A percentile compares a stretch with the other conserved stretches of the same genome.
Evolutionary conservation across 2,329 filamentous ascomycete species (phyloP).

Genomic region (Cordyceps pruinosa): DNA sequence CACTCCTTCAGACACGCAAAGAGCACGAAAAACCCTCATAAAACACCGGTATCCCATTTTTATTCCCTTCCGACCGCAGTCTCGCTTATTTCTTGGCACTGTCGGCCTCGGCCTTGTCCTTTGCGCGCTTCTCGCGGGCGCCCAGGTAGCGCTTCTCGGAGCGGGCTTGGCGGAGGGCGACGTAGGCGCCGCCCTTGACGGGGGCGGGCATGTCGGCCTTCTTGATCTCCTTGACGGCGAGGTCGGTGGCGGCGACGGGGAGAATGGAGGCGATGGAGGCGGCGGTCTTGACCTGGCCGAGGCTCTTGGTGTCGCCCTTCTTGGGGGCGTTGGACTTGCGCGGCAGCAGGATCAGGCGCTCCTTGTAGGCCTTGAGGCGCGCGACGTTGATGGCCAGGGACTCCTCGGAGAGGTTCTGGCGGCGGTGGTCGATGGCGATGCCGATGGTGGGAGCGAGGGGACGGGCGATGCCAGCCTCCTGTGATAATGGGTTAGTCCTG

Average conservation of each 20-base stretch:
- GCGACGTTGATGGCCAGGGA: conserved; percentile 89
- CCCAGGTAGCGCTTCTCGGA: conserved; percentile 75
- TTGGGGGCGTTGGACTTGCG: conserved; percentile 90
- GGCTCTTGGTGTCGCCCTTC: conserved; percentile 84
- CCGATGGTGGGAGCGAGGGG: conserved; percentile 93
- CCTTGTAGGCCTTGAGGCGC: conserved; percentile 96
- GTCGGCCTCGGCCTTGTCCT: conserved; percentile 80
- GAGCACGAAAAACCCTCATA: conserved; percentile 15
- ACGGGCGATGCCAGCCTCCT: conserved; percentile 94
- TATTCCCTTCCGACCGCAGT: conserved; percentile 7
- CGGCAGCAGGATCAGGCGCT: conserved; percentile 94
- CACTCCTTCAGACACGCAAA: conserved; percentile 21
- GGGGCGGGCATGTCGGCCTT: conserved; percentile 73
- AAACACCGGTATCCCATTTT: conserved; percentile 15
- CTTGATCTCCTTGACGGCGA: conserved; percentile 66
- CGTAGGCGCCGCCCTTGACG: conserved; percentile 78
- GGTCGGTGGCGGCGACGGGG: conserved; percentile 63
- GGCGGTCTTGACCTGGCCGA: conserved; percentile 56
- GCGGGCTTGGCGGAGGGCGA: conserved; percentile 75
- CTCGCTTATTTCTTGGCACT: conserved; percentile 73
- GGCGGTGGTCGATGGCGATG: conserved; percentile 93
- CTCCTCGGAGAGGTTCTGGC: conserved; percentile 96
- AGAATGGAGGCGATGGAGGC: conserved; percentile 45
- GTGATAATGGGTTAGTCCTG: conserved; percentile 28
- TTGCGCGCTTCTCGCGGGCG: conserved; percentile 85